A percentile compares a stretch with the other conserved stretches of the same genome.
phyloP scores from a whole-genome alignment of 2,329 filamentous ascomycete genomes.

The Aureobasidium sp. region DNA sequence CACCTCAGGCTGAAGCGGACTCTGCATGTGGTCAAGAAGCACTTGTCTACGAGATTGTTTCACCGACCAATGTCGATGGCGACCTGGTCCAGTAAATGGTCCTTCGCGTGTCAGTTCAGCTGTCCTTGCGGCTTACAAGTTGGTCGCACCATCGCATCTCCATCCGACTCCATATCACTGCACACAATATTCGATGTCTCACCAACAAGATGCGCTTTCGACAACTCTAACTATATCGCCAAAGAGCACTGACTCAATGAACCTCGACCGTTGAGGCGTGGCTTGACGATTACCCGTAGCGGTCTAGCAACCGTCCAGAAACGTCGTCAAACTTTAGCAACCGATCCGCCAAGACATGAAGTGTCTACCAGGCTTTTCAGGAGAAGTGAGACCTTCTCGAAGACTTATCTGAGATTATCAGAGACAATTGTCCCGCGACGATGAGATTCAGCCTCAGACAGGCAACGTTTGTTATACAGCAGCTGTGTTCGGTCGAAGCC shows the following conservation, averaged over 20 bases:
- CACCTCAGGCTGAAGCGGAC: not conserved
- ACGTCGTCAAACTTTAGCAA: slow-evolving; percentile 3
- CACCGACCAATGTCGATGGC: not conserved
- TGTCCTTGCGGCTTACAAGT: not conserved
- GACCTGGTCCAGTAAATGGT: not conserved
- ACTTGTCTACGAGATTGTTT: not conserved
- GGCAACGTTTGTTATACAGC: not conserved
- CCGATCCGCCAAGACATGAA: not conserved
- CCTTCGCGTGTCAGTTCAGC: not conserved
- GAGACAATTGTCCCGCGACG: not conserved
- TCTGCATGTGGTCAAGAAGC: not conserved
- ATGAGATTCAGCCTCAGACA: not conserved
- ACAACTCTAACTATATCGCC: not conserved
- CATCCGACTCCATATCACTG: not conserved
- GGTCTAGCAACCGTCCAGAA: slow-evolving; percentile 6
- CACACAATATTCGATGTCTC: not conserved
- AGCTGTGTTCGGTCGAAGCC: not conserved
- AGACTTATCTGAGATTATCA: not conserved
- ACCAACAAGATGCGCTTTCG: slow-evolving; percentile 3
- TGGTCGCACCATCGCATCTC: not conserved
- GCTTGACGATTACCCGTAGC: not conserved
- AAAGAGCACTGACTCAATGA: slow-evolving; percentile 3
- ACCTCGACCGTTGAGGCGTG: not conserved
- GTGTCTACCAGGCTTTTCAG: not conserved
- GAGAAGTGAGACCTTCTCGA: slow-evolving; percentile 4